Base-by-base conservation (phyloP, 2,329 filamentous ascomycete species). In the Trichoderma hamatum region DNA sequence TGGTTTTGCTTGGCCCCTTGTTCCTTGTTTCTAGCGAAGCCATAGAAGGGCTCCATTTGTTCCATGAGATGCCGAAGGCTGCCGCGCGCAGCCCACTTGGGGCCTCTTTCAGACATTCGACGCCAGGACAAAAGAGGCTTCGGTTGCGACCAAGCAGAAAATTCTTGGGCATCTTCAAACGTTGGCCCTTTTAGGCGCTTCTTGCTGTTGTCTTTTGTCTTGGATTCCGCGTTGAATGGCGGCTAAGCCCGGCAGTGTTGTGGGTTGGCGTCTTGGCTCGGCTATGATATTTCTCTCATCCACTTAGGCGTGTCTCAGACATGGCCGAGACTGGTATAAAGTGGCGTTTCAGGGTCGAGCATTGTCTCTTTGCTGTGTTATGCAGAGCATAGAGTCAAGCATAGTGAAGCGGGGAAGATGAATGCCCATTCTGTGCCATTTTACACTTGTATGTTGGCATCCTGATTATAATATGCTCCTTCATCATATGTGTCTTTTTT, bases 31-130 rank as follows among this genome's bases (percentile, higher is more conserved):
- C 64, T 6, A 51, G 36, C n/a, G 52, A 59, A 58, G 60, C 60
- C 32, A 32, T 69, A 60, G 67, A 69, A 69, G 52, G 56, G 55
- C 24, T 52, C 62, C 62, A 55, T 69, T 67, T 61, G 68, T 69
- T 69, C 68, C 55, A 67, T 55, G 34, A 58, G 64, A 51, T 51
- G 64, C 64, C 64, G 64, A 67, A 61, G 61, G 34, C 67, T 55
- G 56, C 68, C 63, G 68, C 64, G 36, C 39, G 52, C 26, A 14
- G 24, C 46, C 55, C 55, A 67, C 43, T 67, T 67, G 43, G 64
- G 10, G 13, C 51, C 14, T 6, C 6, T 6, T 26, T 26, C 21
- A 54, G 19, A 56, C 16, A 49, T 16, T 16, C 36, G 63, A 58
- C 63, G 36, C 63, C 63, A 58, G 16, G 36, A 68, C 64, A 11